Percentiles rank a stretch among this genome's conserved stretches.
Evolutionary conservation across 169 alveolate species (phyloP).

Genomic region (Plasmodium gonderi): DNA sequence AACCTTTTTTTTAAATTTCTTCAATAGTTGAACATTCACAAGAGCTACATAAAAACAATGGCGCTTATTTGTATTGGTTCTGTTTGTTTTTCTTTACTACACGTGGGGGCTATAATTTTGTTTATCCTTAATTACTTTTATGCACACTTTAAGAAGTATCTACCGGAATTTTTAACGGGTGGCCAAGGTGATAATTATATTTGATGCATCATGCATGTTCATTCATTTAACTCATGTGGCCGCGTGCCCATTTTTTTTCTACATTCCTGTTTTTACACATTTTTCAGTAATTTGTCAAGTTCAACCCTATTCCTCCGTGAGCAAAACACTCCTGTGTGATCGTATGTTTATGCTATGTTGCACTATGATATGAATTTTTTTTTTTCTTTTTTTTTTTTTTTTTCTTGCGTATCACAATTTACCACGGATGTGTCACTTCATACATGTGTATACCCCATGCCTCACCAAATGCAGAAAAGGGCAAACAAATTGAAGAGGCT

Average conservation of each 20-base stretch:
- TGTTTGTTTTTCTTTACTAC: slow-evolving; percentile 67
- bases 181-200: background rate
- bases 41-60: slow-evolving; percentile 1
- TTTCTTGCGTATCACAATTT: background rate
- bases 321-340: too few species aligned
- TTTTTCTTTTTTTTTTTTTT: slow-evolving; percentile 2
- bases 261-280: background rate
- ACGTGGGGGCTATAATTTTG: slow-evolving; percentile 29
- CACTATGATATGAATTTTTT: too few species aligned
- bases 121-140: slow-evolving; percentile 39
- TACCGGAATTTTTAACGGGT: background rate
- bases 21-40: background rate
- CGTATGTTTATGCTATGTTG: too few species aligned
- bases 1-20: background rate
- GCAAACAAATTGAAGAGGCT: slow-evolving; percentile 9
- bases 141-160: slow-evolving; percentile 28
- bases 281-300: too few species aligned
- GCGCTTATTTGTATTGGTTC: slow-evolving; percentile 72
- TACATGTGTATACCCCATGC: background rate
- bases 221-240: background rate
- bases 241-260: background rate
- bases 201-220: background rate
- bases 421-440: background rate
- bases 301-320: too few species aligned
- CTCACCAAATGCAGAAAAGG: background rate